Evolutionary conservation across 2,329 filamentous ascomycete genomes (phyloP).

Genomic region (Chaetomiaceae sp.): DNA sequence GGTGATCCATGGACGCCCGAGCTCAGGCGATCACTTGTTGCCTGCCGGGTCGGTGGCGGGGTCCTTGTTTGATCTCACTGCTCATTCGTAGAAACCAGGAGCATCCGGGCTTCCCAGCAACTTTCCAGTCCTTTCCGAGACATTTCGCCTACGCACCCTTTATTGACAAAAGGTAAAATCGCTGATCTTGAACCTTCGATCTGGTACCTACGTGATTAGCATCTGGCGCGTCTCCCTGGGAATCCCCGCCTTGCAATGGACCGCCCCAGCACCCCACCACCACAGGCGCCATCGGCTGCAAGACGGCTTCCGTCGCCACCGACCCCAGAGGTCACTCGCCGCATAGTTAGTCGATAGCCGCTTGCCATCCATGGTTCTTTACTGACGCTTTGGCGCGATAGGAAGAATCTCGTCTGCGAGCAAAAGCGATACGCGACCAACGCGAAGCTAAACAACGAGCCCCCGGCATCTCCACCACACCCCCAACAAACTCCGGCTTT

Average conservation of each 20-base stretch:
- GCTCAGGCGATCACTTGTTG: too few species aligned
- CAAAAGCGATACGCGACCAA: constrained; percentile 79
- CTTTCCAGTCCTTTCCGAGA: too few species aligned
- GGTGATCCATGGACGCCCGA: too few species aligned
- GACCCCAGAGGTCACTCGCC: constrained; percentile 51
- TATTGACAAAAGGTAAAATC: too few species aligned
- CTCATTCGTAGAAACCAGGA: too few species aligned
- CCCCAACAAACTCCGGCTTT: constrained; percentile 62
- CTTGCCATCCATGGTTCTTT: neutral
- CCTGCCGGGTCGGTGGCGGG: too few species aligned
- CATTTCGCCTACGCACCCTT: too few species aligned
- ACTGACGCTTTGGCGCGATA: constrained; percentile 33
- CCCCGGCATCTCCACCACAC: constrained; percentile 38
- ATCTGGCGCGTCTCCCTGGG: too few species aligned
- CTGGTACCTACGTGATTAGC: too few species aligned
- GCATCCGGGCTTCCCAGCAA: too few species aligned
- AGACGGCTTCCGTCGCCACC: constrained; percentile 41
- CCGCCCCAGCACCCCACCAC: constrained; percentile 44
- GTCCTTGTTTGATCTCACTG: too few species aligned
- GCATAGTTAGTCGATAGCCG: constrained; percentile 44
- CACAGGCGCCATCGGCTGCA: constrained; percentile 22
- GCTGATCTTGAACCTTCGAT: too few species aligned
- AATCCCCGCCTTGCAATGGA: constrained; percentile 38
- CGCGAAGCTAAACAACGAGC: constrained; percentile 59
- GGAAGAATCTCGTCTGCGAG: constrained; percentile 84